These are phyloP conservation scores for Hypoxylon sp. DNA, from an alignment of 2,329 filamentous ascomycete species.

Conservation along the genomic window DNA sequence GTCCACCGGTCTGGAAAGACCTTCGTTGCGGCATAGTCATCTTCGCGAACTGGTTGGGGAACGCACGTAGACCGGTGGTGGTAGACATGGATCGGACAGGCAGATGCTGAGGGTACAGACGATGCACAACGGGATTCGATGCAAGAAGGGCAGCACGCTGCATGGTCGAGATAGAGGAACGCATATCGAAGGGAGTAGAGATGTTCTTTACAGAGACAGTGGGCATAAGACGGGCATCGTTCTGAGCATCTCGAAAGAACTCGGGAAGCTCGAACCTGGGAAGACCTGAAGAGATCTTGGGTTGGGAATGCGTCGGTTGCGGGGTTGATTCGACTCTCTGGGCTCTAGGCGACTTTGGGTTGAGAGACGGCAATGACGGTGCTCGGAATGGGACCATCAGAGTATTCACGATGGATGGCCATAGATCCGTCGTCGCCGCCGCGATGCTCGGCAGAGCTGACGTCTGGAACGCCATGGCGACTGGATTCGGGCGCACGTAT, in stretches of 20 bases:
- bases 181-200: constrained; percentile 51
- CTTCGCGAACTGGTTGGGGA: constrained; percentile 36
- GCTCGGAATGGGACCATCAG: constrained; percentile 55
- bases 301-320: constrained; percentile 26
- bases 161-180: constrained; percentile 52
- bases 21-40: constrained; percentile 50
- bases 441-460: constrained; percentile 56
- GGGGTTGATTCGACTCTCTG: constrained; percentile 27
- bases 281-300: constrained; percentile 27
- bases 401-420: constrained; percentile 61
- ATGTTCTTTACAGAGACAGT: constrained; percentile 38
- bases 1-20: constrained; percentile 61
- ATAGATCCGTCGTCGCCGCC: constrained; percentile 59
- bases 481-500: constrained; percentile 27
- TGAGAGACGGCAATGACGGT: constrained; percentile 36
- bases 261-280: constrained; percentile 52
- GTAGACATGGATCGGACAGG: constrained; percentile 49
- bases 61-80: constrained; percentile 39
- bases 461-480: constrained; percentile 52
- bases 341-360: constrained; percentile 23
- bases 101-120: constrained; percentile 43
- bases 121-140: constrained; percentile 49
- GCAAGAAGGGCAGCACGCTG: constrained; percentile 50
- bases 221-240: constrained; percentile 42
- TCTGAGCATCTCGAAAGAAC: constrained; percentile 51